These are phyloP conservation scores for Diospyros kaki DNA, from an alignment of 148 eudicot genomes.

Conservation along the genomic window DNA sequence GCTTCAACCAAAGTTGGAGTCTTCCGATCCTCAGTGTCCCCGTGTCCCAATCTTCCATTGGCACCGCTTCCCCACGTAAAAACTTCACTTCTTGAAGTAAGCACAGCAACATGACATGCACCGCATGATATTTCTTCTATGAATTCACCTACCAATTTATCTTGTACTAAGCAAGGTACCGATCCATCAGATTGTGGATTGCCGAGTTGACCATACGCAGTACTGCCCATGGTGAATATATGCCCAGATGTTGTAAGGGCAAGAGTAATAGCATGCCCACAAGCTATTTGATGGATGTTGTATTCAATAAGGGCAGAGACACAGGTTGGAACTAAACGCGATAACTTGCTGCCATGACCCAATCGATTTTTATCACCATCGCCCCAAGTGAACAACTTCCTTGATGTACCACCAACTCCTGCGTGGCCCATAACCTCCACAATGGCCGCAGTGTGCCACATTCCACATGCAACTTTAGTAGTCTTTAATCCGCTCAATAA, in stretches of 20 bases:
- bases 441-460: slow-evolving; percentile 92
- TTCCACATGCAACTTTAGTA: slow-evolving; percentile 72
- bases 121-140: slow-evolving; percentile 82
- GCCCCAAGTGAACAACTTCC: slow-evolving; percentile 87
- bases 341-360: slow-evolving; percentile 69
- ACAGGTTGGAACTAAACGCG: slow-evolving; percentile 59
- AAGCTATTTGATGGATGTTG: slow-evolving; percentile 66
- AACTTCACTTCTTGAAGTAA: slow-evolving; percentile 78
- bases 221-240: slow-evolving; percentile 71
- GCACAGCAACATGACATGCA: slow-evolving; percentile 54
- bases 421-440: slow-evolving; percentile 47
- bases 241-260: slow-evolving; percentile 76
- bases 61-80: slow-evolving; percentile 78
- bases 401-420: slow-evolving; percentile 33
- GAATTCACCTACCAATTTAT: slow-evolving; percentile 60
- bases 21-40: slow-evolving; percentile 62
- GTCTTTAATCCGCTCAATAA: slow-evolving; percentile 54
- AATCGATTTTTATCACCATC: slow-evolving; percentile 73
- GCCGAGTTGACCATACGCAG: slow-evolving; percentile 63
- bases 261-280: slow-evolving; percentile 60
- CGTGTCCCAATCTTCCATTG: slow-evolving; percentile 77
- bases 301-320: slow-evolving; percentile 63
- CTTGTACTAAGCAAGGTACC: slow-evolving; percentile 65
- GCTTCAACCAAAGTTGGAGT: slow-evolving; percentile 68
- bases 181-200: slow-evolving; percentile 63